A percentile compares a stretch with the other conserved stretches of the same genome.
These are phyloP conservation scores for Heliamphora exappendiculata DNA, from an alignment of 148 eudicot genomes.

Conservation along the genomic window DNA sequence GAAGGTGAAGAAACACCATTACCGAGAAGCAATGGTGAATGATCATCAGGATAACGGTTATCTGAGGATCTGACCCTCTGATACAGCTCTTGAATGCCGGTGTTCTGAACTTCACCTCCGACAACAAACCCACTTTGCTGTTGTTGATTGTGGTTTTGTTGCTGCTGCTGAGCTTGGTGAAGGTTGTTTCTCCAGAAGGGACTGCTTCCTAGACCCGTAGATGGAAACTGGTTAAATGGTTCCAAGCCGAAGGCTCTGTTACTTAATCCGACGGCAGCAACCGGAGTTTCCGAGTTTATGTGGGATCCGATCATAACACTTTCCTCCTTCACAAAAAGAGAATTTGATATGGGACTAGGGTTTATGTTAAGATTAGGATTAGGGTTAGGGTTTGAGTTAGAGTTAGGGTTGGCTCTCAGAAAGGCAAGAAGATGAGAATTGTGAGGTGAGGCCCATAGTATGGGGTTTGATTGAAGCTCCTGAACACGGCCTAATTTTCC, in stretches of 20 bases:
- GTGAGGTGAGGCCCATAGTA: slow-evolving; percentile 43
- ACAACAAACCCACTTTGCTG: slow-evolving; percentile 26
- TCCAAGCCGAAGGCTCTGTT: too few relatives aligned
- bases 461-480: slow-evolving; percentile 25
- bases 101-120: slow-evolving; percentile 38
- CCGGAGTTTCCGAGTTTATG: too few relatives aligned
- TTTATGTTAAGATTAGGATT: too few relatives aligned
- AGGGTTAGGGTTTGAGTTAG: too few relatives aligned
- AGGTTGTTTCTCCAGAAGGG: slow-evolving; percentile 32
- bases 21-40: slow-evolving; percentile 23
- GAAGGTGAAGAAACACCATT: slow-evolving; percentile 23
- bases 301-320: slow-evolving; percentile 11
- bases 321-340: slow-evolving; percentile 28
- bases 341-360: too few relatives aligned
- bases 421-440: slow-evolving; percentile 44
- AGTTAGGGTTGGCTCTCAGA: slow-evolving; percentile 47
- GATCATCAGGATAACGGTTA: slow-evolving; percentile 23
- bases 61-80: slow-evolving; percentile 46
- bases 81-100: slow-evolving; percentile 34
- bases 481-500: slow-evolving; percentile 22
- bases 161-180: background rate
- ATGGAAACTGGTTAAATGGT: too few relatives aligned
- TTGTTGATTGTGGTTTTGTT: too few relatives aligned
- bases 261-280: too few relatives aligned
- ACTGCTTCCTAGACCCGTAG: too few relatives aligned